Evolutionary conservation across 805 yeast genomes (phyloP).

Genomic region (Jamesozyma rosinii): DNA sequence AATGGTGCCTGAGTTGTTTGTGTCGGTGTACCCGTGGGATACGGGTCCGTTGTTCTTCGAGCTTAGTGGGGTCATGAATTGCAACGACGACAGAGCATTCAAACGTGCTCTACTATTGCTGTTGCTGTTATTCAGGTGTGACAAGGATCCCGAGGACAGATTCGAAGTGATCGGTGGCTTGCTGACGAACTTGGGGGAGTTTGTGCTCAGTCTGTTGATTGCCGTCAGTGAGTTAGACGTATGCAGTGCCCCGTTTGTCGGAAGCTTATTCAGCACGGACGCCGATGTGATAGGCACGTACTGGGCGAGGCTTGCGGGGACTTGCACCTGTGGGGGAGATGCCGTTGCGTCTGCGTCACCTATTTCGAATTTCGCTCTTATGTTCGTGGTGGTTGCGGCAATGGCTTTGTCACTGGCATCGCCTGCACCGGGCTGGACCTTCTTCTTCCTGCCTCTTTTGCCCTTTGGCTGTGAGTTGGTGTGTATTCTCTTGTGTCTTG

Average conservation of each 20-base stretch:
- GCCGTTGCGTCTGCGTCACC: slow-evolving; percentile 2
- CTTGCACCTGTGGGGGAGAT: not conserved
- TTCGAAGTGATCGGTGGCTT: slow-evolving; percentile 3
- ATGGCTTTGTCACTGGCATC: not conserved
- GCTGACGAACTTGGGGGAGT: not conserved
- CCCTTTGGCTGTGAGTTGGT: slow-evolving; percentile 63
- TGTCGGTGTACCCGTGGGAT: slow-evolving; percentile 8
- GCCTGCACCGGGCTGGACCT: slow-evolving; percentile 8
- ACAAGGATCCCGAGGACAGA: slow-evolving; percentile 2
- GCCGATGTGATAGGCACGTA: not conserved
- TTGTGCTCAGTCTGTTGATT: not conserved
- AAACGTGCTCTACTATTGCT: slow-evolving; percentile 19
- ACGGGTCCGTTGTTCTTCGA: slow-evolving; percentile 13
- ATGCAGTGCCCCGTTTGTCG: not conserved
- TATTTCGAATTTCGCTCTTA: slow-evolving; percentile 4
- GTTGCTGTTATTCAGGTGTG: slow-evolving; percentile 3
- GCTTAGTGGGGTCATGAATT: slow-evolving; percentile 48
- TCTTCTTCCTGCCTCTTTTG: slow-evolving; percentile 39
- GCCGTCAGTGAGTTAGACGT: not conserved
- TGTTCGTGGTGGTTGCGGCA: not conserved
- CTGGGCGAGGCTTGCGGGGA: not conserved
- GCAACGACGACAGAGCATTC: slow-evolving; percentile 42
- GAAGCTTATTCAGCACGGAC: not conserved
- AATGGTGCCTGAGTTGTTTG: not conserved
- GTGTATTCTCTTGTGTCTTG: slow-evolving; percentile 65